These are phyloP conservation scores for Cladophialophora bantiana DNA, from an alignment of 2,329 filamentous ascomycete species.

Conservation along the genomic window DNA sequence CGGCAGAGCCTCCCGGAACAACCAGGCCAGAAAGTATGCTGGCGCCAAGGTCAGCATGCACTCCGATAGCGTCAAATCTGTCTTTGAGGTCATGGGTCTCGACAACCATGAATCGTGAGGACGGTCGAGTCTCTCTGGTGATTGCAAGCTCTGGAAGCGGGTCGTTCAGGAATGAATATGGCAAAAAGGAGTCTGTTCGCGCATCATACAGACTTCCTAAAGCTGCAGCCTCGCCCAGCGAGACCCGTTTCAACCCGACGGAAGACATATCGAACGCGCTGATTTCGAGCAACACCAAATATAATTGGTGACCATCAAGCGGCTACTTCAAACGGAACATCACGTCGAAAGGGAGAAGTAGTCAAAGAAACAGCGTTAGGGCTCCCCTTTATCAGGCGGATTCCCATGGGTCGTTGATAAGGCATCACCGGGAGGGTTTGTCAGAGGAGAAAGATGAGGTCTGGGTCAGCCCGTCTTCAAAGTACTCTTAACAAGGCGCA, in stretches of 20 bases:
- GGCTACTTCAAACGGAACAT: background rate
- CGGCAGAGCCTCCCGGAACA: conserved; percentile 24
- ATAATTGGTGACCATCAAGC: background rate
- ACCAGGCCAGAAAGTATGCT: conserved; percentile 38
- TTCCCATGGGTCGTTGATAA: background rate
- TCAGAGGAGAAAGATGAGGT: background rate
- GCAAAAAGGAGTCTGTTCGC: conserved; percentile 35
- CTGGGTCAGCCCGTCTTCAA: background rate
- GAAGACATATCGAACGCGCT: conserved; percentile 3
- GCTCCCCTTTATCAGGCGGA: background rate
- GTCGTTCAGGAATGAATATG: conserved; percentile 22
- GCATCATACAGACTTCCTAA: conserved; percentile 39
- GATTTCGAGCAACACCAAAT: background rate
- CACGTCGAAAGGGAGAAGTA: background rate
- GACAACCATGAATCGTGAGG: background rate
- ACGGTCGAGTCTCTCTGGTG: conserved; percentile 1
- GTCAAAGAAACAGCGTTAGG: background rate
- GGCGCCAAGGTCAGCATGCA: conserved; percentile 32
- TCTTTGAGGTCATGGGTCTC: conserved; percentile 30
- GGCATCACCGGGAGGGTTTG: background rate
- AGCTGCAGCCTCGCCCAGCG: conserved; percentile 34
- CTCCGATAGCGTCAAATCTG: conserved; percentile 33
- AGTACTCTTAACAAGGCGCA: background rate
- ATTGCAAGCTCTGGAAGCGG: conserved; percentile 24
- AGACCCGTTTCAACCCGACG: conserved; percentile 11